Conservation (phyloP, 1,139 yeast genomes). For the Candida glucosophila region DNA sequence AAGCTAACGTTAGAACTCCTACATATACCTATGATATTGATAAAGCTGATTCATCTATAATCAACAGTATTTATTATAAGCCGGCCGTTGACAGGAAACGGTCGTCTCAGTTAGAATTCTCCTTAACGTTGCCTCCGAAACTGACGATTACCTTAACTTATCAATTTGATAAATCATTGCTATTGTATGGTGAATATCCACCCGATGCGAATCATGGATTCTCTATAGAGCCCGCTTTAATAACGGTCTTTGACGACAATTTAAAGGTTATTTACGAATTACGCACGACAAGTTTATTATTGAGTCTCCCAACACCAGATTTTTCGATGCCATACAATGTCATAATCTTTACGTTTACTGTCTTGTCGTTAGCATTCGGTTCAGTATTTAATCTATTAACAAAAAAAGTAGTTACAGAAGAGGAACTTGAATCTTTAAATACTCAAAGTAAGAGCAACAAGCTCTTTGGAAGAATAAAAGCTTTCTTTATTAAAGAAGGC, state of each 20-base stretch:
- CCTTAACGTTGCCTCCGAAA: slow-evolving; percentile 53
- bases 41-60: slow-evolving; percentile 18
- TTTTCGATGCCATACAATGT: slow-evolving; percentile 99
- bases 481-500: neutral
- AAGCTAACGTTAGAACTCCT: slow-evolving; percentile 11
- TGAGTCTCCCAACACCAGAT: slow-evolving; percentile 93
- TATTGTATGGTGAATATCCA: slow-evolving; percentile 86
- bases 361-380: slow-evolving; percentile 89
- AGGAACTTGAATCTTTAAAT: slow-evolving; percentile 49
- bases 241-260: slow-evolving; percentile 38
- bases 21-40: slow-evolving; percentile 13
- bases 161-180: slow-evolving; percentile 78
- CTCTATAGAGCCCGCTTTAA: slow-evolving; percentile 83
- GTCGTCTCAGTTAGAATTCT: slow-evolving; percentile 78
- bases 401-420: slow-evolving; percentile 69
- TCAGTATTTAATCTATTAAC: slow-evolving; percentile 71
- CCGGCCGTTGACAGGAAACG: slow-evolving; percentile 77
- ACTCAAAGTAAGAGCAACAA: slow-evolving; percentile 15
- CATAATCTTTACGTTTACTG: slow-evolving; percentile 86
- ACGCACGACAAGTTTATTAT: slow-evolving; percentile 76
- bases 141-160: slow-evolving; percentile 59
- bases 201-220: slow-evolving; percentile 99
- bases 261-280: slow-evolving; percentile 38
- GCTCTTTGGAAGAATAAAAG: slow-evolving; percentile 10
- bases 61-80: slow-evolving; percentile 51